Evolutionary conservation across 768 basidiomycete species (phyloP).

Genomic region (Porphyrellus cyaneotinctus): DNA sequence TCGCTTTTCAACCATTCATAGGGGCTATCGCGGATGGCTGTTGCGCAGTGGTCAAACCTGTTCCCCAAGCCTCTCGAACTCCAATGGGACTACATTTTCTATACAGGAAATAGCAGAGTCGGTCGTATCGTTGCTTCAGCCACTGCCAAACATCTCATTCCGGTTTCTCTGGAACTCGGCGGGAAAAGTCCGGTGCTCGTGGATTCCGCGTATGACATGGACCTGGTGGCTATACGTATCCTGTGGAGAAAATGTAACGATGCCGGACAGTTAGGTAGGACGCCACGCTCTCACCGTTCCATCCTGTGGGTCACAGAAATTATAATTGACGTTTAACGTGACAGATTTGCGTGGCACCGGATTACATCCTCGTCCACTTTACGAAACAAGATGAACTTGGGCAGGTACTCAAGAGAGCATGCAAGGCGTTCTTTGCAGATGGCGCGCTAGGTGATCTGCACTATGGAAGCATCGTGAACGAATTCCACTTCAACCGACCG

Average conservation of each 20-base stretch:
- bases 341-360: slow-evolving; percentile 41
- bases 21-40: slow-evolving; percentile 77
- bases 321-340: neutral
- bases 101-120: slow-evolving; percentile 34
- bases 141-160: slow-evolving; percentile 34
- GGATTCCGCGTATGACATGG: slow-evolving; percentile 39
- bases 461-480: slow-evolving; percentile 51
- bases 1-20: slow-evolving; percentile 52
- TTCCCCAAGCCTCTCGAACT: slow-evolving; percentile 35
- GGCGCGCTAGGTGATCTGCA: slow-evolving; percentile 43
- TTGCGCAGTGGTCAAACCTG: slow-evolving; percentile 58
- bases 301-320: neutral
- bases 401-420: slow-evolving; percentile 39
- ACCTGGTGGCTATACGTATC: slow-evolving; percentile 57
- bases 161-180: slow-evolving; percentile 29
- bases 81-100: slow-evolving; percentile 36
- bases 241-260: slow-evolving; percentile 66
- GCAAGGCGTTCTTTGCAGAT: slow-evolving; percentile 49
- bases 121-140: slow-evolving; percentile 24
- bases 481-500: slow-evolving; percentile 52
- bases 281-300: neutral
- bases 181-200: slow-evolving; percentile 48
- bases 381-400: slow-evolving; percentile 46
- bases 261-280: slow-evolving; percentile 50
- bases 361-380: slow-evolving; percentile 43